These are phyloP conservation scores for Cyberlindnera suaveolens DNA, from an alignment of 805 yeast genomes.

Conservation along the genomic window DNA sequence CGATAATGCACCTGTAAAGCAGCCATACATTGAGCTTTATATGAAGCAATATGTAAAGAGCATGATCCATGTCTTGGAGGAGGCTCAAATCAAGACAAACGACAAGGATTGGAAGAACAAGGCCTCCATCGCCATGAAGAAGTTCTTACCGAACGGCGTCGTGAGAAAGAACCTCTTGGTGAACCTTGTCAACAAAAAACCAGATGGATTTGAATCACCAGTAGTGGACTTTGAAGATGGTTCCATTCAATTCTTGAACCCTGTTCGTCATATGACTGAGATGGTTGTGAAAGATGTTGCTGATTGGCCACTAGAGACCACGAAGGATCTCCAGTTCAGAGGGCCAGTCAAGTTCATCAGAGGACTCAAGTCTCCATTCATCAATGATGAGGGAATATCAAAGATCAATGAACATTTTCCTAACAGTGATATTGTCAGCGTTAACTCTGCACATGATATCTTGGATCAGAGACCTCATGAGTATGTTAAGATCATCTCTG, in stretches of 20 bases:
- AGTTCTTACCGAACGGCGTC: slow-evolving; percentile 78
- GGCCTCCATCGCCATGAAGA: slow-evolving; percentile 85
- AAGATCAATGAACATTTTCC: slow-evolving; percentile 24
- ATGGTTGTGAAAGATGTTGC: slow-evolving; percentile 25
- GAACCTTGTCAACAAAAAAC: slow-evolving; percentile 29
- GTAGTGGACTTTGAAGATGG: slow-evolving; percentile 23
- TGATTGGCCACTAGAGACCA: slow-evolving; percentile 28
- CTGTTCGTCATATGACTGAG: slow-evolving; percentile 26
- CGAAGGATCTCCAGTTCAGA: slow-evolving; percentile 13
- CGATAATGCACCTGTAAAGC: slow-evolving; percentile 41
- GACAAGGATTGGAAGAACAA: slow-evolving; percentile 59
- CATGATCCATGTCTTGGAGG: slow-evolving; percentile 80
- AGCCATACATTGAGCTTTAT: slow-evolving; percentile 28
- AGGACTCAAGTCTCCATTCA: slow-evolving; percentile 23
- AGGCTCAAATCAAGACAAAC: slow-evolving; percentile 27
- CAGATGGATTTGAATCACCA: slow-evolving; percentile 22
- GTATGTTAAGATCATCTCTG: slow-evolving; percentile 24
- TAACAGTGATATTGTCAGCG: slow-evolving; percentile 15
- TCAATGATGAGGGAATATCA: slow-evolving; percentile 13
- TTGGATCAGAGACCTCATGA: slow-evolving; percentile 35
- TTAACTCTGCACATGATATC: slow-evolving; percentile 30
- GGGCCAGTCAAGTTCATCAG: slow-evolving; percentile 22
- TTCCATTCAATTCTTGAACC: slow-evolving; percentile 27
- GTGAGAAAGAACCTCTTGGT: slow-evolving; percentile 32
- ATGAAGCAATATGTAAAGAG: slow-evolving; percentile 34